A percentile compares a stretch with the other conserved stretches of the same genome.
Evolutionary conservation across 2,329 filamentous ascomycete genomes (phyloP).

Genomic region (Penicillium paneum): DNA sequence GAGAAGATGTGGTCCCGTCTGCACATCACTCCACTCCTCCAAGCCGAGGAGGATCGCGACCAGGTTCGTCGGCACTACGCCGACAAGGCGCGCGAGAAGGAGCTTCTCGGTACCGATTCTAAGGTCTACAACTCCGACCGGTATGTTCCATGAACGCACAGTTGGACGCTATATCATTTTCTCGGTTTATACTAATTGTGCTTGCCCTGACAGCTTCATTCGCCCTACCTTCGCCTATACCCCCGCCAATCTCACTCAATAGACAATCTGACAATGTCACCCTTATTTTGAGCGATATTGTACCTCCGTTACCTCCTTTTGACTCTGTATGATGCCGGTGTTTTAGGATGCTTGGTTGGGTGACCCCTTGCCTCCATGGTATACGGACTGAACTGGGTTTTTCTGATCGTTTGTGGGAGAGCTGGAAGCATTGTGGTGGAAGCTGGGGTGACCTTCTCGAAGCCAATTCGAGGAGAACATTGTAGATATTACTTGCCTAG

Average conservation of each 20-base stretch:
- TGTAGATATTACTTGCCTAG: slow-evolving; percentile 37
- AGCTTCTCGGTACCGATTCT: slow-evolving; percentile 76
- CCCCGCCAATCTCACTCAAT: slow-evolving; percentile 62
- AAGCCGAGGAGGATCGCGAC: slow-evolving; percentile 96
- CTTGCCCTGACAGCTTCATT: slow-evolving; percentile 60
- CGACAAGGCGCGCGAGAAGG: slow-evolving; percentile 85
- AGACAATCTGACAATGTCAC: slow-evolving; percentile 30
- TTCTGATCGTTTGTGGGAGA: slow-evolving; percentile 6
- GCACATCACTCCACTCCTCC: slow-evolving; percentile 86
- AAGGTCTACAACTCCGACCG: slow-evolving; percentile 86
- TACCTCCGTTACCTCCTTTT: slow-evolving; percentile 7
- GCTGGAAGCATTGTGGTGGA: slow-evolving; percentile 5
- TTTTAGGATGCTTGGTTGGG: slow-evolving; percentile 7
- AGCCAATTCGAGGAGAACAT: slow-evolving; percentile 16
- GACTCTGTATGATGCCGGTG: slow-evolving; percentile 9
- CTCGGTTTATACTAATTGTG: slow-evolving; percentile 6
- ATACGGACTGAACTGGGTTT: slow-evolving; percentile 11
- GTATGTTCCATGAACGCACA: slow-evolving; percentile 52
- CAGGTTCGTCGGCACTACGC: slow-evolving; percentile 83
- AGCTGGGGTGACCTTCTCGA: slow-evolving; percentile 8
- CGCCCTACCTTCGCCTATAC: slow-evolving; percentile 74
- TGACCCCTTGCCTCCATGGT: slow-evolving; percentile 7
- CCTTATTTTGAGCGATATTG: slow-evolving; percentile 8
- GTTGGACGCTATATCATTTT: neutral
- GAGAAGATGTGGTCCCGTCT: slow-evolving; percentile 99